Conservation (phyloP, 2,329 filamentous ascomycete species). For the Didymella sp. region DNA sequence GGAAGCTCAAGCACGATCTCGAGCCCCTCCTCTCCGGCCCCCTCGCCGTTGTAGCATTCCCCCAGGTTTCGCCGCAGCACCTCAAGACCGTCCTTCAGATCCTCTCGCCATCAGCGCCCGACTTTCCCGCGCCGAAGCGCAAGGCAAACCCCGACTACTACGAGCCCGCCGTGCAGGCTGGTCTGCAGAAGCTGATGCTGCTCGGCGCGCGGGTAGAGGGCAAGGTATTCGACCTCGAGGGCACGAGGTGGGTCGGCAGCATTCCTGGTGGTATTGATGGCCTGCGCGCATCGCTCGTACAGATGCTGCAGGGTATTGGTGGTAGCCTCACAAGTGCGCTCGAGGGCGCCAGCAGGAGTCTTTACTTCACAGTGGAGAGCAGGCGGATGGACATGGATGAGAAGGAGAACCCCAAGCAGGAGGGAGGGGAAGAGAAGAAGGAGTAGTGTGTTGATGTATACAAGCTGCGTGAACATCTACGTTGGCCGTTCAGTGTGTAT, state of each 20-base stretch:
- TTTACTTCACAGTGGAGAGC: conserved; percentile 89
- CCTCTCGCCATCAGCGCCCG: conserved; percentile 70
- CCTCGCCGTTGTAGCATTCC: conserved; percentile 79
- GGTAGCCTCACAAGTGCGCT: conserved; percentile 78
- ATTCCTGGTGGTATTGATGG: conserved; percentile 84
- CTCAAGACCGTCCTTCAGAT: conserved; percentile 81
- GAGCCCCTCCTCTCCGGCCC: conserved; percentile 82
- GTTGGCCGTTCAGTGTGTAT: conserved; percentile 20
- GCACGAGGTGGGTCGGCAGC: conserved; percentile 72
- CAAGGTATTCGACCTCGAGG: conserved; percentile 78
- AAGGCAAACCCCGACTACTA: conserved; percentile 81
- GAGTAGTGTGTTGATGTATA: conserved; percentile 17
- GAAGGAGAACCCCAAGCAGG: conserved; percentile 56
- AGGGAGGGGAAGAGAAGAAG: conserved; percentile 32
- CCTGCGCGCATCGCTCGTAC: conserved; percentile 80
- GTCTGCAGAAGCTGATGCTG: conserved; percentile 84
- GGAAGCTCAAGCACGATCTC: conserved; percentile 66
- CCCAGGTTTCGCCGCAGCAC: conserved; percentile 81
- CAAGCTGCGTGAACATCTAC: neutral
- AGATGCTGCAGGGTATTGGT: conserved; percentile 80
- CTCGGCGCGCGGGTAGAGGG: conserved; percentile 88
- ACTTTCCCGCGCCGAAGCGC: conserved; percentile 79
- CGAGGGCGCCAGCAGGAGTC: conserved; percentile 77
- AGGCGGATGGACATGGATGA: conserved; percentile 82
- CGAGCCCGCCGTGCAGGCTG: conserved; percentile 78